A percentile compares a stretch with the other conserved stretches of the same genome.
phyloP scores from a whole-genome alignment of 768 basidiomycete genomes.

The Russula virescens region DNA sequence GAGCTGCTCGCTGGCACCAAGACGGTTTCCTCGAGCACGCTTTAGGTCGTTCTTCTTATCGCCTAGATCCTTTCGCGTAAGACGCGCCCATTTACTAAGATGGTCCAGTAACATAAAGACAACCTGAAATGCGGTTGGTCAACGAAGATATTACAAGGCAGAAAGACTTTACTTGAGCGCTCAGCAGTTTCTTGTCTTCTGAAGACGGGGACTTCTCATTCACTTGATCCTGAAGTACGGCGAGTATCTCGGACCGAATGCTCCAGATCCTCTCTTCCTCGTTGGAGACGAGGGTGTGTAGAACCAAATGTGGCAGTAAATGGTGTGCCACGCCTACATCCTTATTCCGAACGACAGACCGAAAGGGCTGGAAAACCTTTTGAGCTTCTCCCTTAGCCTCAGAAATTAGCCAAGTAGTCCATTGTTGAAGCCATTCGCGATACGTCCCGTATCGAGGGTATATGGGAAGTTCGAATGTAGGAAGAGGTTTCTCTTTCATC shows the following conservation, averaged over 20 bases:
- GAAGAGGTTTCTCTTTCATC: constrained; percentile 34
- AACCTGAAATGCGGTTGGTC: constrained; percentile 44
- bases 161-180: constrained; percentile 71
- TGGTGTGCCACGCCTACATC: constrained; percentile 94
- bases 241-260: constrained; percentile 70
- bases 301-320: constrained; percentile 84
- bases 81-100: constrained; percentile 81
- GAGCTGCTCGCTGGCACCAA: constrained; percentile 53
- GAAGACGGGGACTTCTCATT: constrained; percentile 49
- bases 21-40: constrained; percentile 40
- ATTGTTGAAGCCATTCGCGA: constrained; percentile 92
- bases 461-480: constrained; percentile 55
- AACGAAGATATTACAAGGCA: not conserved
- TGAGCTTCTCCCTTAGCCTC: constrained; percentile 54
- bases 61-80: constrained; percentile 56
- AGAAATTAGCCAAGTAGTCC: constrained; percentile 78
- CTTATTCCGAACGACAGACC: constrained; percentile 71
- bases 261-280: constrained; percentile 51
- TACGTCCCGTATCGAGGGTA: constrained; percentile 76
- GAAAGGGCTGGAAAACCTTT: constrained; percentile 72
- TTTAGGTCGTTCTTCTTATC: constrained; percentile 47
- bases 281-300: constrained; percentile 79
- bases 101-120: constrained; percentile 95
- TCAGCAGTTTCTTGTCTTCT: constrained; percentile 77
- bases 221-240: constrained; percentile 86